These are phyloP conservation scores for Microsporum audouinii DNA, from an alignment of 2,329 filamentous ascomycete species.

Conservation along the genomic window DNA sequence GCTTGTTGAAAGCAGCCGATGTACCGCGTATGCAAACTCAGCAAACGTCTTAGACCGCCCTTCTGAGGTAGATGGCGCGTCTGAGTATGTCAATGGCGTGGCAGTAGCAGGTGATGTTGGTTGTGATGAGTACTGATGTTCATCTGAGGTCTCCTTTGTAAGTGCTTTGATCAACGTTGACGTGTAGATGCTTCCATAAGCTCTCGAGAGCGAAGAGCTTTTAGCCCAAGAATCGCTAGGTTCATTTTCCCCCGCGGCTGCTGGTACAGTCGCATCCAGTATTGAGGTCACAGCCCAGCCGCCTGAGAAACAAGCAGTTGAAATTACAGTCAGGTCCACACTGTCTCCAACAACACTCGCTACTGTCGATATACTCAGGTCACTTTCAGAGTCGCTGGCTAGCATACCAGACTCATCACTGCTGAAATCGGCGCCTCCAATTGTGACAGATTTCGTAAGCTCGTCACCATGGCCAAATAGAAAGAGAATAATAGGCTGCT, in stretches of 20 bases:
- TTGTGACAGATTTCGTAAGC: not conserved
- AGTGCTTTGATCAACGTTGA: constrained; percentile 6
- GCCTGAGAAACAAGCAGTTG: constrained; percentile 9
- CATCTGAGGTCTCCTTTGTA: not conserved
- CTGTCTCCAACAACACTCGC: not conserved
- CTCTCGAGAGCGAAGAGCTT: constrained; percentile 5
- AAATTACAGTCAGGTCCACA: constrained; percentile 8
- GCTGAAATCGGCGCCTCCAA: constrained; percentile 1
- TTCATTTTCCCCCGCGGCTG: not conserved
- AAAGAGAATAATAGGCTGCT: constrained; percentile 7
- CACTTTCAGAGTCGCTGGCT: not conserved
- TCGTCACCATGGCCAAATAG: constrained; percentile 10
- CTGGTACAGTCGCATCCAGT: constrained; percentile 5
- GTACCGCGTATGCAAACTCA: not conserved
- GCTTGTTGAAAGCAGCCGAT: not conserved
- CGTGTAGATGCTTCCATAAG: constrained; percentile 5
- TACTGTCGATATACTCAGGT: constrained; percentile 1
- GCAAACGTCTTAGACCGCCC: constrained; percentile 8
- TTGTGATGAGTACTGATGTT: not conserved
- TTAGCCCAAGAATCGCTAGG: constrained; percentile 5
- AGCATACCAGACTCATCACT: no score
- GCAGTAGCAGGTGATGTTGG: not conserved
- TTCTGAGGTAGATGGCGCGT: constrained; percentile 8
- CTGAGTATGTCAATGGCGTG: not conserved
- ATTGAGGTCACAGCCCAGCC: constrained; percentile 7